phyloP scores from a whole-genome alignment of 495 filamentous ascomycete species.

The Articulospora tetracladia region DNA sequence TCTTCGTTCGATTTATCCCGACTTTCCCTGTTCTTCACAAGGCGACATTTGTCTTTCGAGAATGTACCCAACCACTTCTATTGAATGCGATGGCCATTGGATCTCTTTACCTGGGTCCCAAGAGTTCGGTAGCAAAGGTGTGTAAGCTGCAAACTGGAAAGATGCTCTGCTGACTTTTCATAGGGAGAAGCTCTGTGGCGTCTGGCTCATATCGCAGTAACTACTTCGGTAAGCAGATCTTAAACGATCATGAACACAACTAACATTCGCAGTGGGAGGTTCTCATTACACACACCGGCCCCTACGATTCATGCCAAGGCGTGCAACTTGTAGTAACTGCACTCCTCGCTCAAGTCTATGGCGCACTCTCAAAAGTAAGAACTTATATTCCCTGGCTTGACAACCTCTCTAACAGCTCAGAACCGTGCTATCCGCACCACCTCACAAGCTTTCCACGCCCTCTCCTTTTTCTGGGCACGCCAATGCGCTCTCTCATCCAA shows the following conservation, averaged over 20 bases:
- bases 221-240: slow-evolving; percentile 35
- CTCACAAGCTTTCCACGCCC: slow-evolving; percentile 43
- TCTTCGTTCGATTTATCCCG: slow-evolving; percentile 46
- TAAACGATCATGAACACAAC: not conserved
- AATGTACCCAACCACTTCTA: slow-evolving; percentile 43
- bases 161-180: not conserved
- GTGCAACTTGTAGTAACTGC: slow-evolving; percentile 46
- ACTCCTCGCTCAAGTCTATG: slow-evolving; percentile 43
- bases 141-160: not conserved
- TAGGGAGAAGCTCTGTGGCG: slow-evolving; percentile 44
- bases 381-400: not conserved
- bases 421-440: slow-evolving; percentile 42
- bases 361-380: slow-evolving; percentile 38
- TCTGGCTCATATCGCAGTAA: slow-evolving; percentile 43
- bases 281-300: slow-evolving; percentile 41
- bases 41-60: slow-evolving; percentile 45
- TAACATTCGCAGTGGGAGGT: slow-evolving; percentile 36
- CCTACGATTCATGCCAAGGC: slow-evolving; percentile 42
- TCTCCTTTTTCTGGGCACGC: slow-evolving; percentile 47
- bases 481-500: slow-evolving; percentile 43
- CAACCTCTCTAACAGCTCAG: slow-evolving; percentile 10
- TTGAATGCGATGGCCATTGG: slow-evolving; percentile 48
- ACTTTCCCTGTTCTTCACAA: slow-evolving; percentile 46
- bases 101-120: slow-evolving; percentile 44
- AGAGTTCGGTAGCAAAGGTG: slow-evolving; percentile 39